Conservation (phyloP, 73 alveolate genomes). For the Symbiodinium natans region DNA sequence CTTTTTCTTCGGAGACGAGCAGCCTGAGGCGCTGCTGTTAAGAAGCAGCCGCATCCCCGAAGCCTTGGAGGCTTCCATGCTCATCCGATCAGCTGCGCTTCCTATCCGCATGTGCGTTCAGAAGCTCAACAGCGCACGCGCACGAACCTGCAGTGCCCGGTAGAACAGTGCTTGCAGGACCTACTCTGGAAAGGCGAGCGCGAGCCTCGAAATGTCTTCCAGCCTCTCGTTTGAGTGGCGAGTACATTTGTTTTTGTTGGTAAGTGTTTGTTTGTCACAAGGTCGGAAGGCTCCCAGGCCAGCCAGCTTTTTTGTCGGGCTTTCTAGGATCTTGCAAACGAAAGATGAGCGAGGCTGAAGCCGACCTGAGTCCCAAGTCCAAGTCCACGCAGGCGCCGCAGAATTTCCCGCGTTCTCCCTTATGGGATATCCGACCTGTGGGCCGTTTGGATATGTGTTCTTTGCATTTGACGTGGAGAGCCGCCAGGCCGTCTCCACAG, state of each 20-base stretch:
- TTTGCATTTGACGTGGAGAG: too few species aligned
- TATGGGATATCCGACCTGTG: neutral
- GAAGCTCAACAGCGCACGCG: too few species aligned
- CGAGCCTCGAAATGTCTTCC: neutral
- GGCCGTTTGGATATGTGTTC: neutral
- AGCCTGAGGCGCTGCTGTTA: neutral
- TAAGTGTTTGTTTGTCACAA: neutral
- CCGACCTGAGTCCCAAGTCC: neutral
- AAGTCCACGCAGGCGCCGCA: neutral
- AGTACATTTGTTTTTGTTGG: too few species aligned
- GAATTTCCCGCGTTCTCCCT: too few species aligned
- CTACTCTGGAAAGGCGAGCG: neutral
- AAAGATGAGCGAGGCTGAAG: too few species aligned
- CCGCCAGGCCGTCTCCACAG: too few species aligned
- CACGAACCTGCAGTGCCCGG: too few species aligned
- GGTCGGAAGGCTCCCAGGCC: neutral
- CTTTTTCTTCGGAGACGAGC: neutral
- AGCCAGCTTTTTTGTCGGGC: too few species aligned
- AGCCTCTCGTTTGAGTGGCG: neutral
- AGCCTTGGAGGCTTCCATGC: neutral
- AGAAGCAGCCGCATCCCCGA: slow-evolving; percentile 16
- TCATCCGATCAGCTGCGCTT: too few species aligned
- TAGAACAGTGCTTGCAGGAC: too few species aligned
- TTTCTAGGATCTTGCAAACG: too few species aligned
- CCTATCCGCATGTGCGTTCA: too few species aligned